Base-by-base conservation (phyloP, 2,329 filamentous ascomycete species). In the Monosporascus sp. region DNA sequence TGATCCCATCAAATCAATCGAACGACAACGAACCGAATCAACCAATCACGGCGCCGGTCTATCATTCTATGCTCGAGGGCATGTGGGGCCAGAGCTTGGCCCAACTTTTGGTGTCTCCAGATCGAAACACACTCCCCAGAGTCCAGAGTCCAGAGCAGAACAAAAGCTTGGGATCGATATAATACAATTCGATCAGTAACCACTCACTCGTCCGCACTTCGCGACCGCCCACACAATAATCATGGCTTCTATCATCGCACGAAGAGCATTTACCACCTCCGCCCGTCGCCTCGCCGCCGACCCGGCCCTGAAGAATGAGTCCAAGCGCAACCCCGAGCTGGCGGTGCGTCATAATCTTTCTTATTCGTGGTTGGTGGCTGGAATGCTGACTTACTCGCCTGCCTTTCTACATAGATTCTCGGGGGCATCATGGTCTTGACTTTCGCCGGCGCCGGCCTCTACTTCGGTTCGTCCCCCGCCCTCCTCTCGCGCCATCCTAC, bases 371-470 rank as follows among this genome's bases (percentile, higher is more conserved):
- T 22, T 20, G 19, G n/a, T 20, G 19, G 40, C 41, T 19, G 20
- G 20, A 44, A 45, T 17, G 44, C 63, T 65, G 50, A 68, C 57
- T 41, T 44, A 22, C 40, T 41, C 51, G 7, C n/a, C 22, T 37
- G n/a, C 38, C 19, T 38, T 47, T 45, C 49, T 31, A 63, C 51
- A 59, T 67, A 97, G 94, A 85, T 97, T 68, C 88, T 99, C 62
- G 83, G 92, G 60, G 89, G 85, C 69, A 86, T 97, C 72, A 96
- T 97, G 91, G 86, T 88, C 66, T 86, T 87, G 71, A 88, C 90
- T 66, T 88, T 97, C 69, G 86, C 86, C 68, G 85, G 94, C 65
- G 93, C 90, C 63, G 93, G 93, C 71, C 96, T 86, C 85, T 91
- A 92, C 78, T 89, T 94, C 67, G 88, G 88, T 89, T 81, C 70